phyloP scores from a whole-genome alignment of 2,329 filamentous ascomycete genomes.

The Lachnellula hyalina region DNA sequence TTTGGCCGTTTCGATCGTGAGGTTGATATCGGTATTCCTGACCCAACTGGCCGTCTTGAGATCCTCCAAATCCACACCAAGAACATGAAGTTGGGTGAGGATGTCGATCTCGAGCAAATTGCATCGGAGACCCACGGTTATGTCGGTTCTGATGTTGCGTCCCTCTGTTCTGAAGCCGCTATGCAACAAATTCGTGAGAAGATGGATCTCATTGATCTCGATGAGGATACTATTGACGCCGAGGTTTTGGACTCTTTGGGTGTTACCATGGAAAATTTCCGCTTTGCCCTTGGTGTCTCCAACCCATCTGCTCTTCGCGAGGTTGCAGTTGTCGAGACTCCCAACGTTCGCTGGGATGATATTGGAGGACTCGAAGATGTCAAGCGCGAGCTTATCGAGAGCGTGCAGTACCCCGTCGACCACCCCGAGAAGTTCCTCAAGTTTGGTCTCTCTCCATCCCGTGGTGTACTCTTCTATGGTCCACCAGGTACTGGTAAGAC shows the following conservation, averaged over 20 bases:
- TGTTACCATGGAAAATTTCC: slow-evolving; percentile 99
- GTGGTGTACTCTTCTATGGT: slow-evolving; percentile 97
- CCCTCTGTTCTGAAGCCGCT: slow-evolving; percentile 95
- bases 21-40: slow-evolving; percentile 96
- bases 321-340: slow-evolving; percentile 97
- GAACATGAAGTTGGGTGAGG: slow-evolving; percentile 99
- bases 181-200: slow-evolving; percentile 99
- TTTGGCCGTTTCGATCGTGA: slow-evolving; percentile 99
- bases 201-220: slow-evolving; percentile 99
- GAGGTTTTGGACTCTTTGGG: slow-evolving; percentile 97
- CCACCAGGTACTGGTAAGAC: slow-evolving; percentile 99
- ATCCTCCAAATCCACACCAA: slow-evolving; percentile 99
- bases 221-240: slow-evolving; percentile 98
- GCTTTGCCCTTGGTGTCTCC: slow-evolving; percentile 93
- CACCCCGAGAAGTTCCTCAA: slow-evolving; percentile 99
- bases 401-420: slow-evolving; percentile 97
- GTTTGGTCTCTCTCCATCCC: slow-evolving; percentile 95
- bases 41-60: slow-evolving; percentile 96
- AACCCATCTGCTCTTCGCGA: slow-evolving; percentile 98
- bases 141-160: slow-evolving; percentile 96
- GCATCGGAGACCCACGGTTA: slow-evolving; percentile 98
- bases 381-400: slow-evolving; percentile 99
- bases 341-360: slow-evolving; percentile 99
- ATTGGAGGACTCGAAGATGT: slow-evolving; percentile 97
- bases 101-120: slow-evolving; percentile 95